Percentiles rank a stretch among this genome's conserved stretches.
These are phyloP conservation scores for Knufia fluminis DNA, from an alignment of 2,329 filamentous ascomycete genomes.

Conservation along the genomic window DNA sequence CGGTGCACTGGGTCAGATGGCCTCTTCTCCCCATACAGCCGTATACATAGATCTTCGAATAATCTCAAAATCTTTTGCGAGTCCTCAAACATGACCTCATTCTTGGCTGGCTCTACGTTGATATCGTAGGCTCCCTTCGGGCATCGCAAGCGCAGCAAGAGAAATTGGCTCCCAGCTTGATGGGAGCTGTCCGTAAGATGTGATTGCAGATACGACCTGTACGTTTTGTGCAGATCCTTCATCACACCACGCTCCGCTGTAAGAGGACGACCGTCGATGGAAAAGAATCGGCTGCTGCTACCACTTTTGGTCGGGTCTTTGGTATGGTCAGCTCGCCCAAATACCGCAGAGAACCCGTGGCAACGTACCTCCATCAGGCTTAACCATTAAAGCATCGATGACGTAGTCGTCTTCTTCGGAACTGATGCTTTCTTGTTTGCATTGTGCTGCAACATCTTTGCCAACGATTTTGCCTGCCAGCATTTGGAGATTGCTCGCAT, in stretches of 20 bases:
- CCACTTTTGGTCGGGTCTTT: constrained; percentile 31
- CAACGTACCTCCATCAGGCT: constrained; percentile 3
- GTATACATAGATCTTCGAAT: constrained; percentile 38
- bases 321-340: constrained; percentile 17
- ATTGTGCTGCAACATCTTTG: constrained; percentile 44
- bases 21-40: constrained; percentile 27
- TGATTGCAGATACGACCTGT: constrained; percentile 40
- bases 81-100: constrained; percentile 52
- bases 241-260: constrained; percentile 41
- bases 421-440: constrained; percentile 26
- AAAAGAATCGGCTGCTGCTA: constrained; percentile 41
- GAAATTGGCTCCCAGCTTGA: constrained; percentile 45
- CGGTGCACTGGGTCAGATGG: constrained; percentile 13
- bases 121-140: constrained; percentile 48
- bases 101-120: constrained; percentile 56
- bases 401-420: constrained; percentile 23
- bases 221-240: constrained; percentile 44
- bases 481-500: constrained; percentile 40
- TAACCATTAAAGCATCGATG: constrained; percentile 19
- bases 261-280: constrained; percentile 49
- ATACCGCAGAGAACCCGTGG: too few species aligned
- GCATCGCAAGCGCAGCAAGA: constrained; percentile 47
- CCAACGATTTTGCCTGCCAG: constrained; percentile 49
- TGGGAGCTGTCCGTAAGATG: constrained; percentile 13
- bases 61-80: constrained; percentile 33